Evolutionary conservation across 2,329 filamentous ascomycete species (phyloP).

Genomic region (Dactylonectria estremocensis): DNA sequence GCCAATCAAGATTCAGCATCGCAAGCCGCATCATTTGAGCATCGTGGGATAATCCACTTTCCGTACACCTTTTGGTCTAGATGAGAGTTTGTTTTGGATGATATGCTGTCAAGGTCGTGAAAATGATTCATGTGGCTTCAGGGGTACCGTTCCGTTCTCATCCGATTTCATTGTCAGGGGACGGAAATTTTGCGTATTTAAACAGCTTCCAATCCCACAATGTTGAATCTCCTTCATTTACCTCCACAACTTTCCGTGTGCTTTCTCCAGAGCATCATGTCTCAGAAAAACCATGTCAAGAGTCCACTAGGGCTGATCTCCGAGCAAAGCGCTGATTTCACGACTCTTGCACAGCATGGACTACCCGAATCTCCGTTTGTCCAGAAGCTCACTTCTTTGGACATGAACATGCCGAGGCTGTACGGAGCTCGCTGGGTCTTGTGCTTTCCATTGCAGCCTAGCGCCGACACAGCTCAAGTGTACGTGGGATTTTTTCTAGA

Average conservation of each 20-base stretch:
- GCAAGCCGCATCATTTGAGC: background rate
- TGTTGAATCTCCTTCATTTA: background rate
- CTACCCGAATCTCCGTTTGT: background rate
- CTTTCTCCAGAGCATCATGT: background rate
- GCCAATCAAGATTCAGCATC: background rate
- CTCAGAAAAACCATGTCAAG: background rate
- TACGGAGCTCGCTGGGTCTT: constrained; percentile 11
- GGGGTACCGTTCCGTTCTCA: background rate
- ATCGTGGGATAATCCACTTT: background rate
- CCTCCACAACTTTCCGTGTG: background rate
- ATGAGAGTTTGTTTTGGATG: background rate
- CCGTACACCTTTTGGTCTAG: background rate
- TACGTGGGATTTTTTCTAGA: background rate
- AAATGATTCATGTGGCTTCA: background rate
- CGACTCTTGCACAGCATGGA: background rate
- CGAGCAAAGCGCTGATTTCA: background rate
- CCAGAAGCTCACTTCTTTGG: background rate
- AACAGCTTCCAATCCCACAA: background rate
- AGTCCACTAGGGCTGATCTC: background rate
- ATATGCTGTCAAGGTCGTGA: background rate
- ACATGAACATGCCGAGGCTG: constrained; percentile 6
- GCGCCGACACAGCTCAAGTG: background rate
- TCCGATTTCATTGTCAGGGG: background rate
- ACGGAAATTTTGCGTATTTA: background rate
- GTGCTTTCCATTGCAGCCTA: constrained; percentile 2